Percentiles rank a stretch among this genome's conserved stretches.
phyloP scores from a whole-genome alignment of 192 early-diverging fungal species.

The Podochytrium sp. region DNA sequence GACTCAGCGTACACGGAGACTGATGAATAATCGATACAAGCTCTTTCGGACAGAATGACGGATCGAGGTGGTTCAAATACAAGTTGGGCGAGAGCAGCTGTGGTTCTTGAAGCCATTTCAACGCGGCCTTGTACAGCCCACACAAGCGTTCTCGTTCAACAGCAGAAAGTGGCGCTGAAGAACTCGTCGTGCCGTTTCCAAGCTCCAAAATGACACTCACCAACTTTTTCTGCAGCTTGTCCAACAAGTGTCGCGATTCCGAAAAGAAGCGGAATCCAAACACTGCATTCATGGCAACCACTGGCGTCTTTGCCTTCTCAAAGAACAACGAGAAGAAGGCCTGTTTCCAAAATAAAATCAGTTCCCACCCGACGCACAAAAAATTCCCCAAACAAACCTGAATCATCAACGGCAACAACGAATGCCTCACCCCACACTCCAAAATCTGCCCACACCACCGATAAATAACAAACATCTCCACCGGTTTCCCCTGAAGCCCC shows the following conservation, averaged over 20 bases:
- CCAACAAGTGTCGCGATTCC: slow-evolving; percentile 19
- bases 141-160: background rate
- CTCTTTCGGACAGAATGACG: slow-evolving; percentile 8
- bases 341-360: slow-evolving; percentile 5
- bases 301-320: slow-evolving; percentile 26
- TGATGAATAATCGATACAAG: slow-evolving; percentile 18
- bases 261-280: slow-evolving; percentile 41
- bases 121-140: background rate
- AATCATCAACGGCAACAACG: slow-evolving; percentile 26
- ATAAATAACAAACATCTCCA: slow-evolving; percentile 34
- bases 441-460: slow-evolving; percentile 6
- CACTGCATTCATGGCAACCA: slow-evolving; percentile 9
- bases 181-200: background rate
- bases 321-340: slow-evolving; percentile 45
- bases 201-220: background rate
- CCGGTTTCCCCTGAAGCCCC: slow-evolving; percentile 25
- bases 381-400: slow-evolving; percentile 18
- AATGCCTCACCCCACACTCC: slow-evolving; percentile 16
- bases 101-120: slow-evolving; percentile 27
- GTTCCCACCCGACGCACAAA: background rate
- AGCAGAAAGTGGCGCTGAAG: background rate
- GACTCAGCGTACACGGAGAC: background rate
- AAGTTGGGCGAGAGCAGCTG: slow-evolving; percentile 22
- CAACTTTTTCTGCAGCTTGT: slow-evolving; percentile 14
- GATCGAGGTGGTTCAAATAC: slow-evolving; percentile 4